Base-by-base conservation (phyloP, 441 rosid species). In the Adansonia rubrostipa region DNA sequence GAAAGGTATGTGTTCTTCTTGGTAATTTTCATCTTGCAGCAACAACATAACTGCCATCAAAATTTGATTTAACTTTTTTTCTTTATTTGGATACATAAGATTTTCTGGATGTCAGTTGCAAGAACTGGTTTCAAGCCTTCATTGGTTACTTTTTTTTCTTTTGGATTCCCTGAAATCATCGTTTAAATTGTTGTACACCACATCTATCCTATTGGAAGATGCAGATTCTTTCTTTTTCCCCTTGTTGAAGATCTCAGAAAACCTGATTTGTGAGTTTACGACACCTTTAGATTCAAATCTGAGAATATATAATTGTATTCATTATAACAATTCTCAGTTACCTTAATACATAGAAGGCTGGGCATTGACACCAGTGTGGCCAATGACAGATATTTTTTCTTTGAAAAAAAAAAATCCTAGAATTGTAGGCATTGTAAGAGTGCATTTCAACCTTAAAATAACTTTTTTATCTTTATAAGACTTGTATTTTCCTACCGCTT, bases 1-100 rank as follows among this genome's bases (percentile, higher is more conserved):
- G 90, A 87, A 77, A 87, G 90, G 90, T 87, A 47, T 24, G 51
- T 13, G 10, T 22, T 44, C 79, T 69, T 17, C 47, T 44, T 58
- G 10, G 54, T 4, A 17, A 10, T 57, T 56, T 24, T 47, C 28
- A 44, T 3, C 56, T 42, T 58, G n/a, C 36, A n/a, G 64, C 62
- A 7, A 28, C 13, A 62, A 1, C 9, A 22, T 58, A 6, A 42
- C 33, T 13, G 13, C 50, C 57, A 50, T 44, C 33, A 15, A 28
- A 42, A 42, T 51, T 71, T 51, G 11, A 13, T 50, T 50, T 24
- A 42, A 9, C 3, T 0, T n/a, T 10, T 6, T 1, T 44, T 24
- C 24, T 10, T 24, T 6, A 13, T 44, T 51, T 24, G 33, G 36
- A 72, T n/a, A 28, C 17, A 24, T 22, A 24, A 10, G 44, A 11